phyloP scores from a whole-genome alignment of 139 green algal species.

The Eudorina sp. region DNA sequence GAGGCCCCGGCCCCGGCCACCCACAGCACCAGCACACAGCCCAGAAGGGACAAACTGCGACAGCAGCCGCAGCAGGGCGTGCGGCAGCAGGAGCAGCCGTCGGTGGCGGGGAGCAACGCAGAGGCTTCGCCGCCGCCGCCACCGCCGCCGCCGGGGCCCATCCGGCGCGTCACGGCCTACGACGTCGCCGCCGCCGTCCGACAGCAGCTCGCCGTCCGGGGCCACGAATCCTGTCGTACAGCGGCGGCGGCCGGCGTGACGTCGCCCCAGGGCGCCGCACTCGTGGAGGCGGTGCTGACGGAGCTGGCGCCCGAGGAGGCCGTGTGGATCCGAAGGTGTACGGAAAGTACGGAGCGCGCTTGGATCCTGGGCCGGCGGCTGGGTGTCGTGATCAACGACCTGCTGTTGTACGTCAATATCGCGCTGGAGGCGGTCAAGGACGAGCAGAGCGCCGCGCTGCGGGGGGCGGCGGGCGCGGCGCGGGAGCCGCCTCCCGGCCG shows the following conservation, averaged over 20 bases:
- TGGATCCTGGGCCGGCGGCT: not conserved
- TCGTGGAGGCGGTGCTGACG: not conserved
- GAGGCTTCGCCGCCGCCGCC: too few relatives aligned
- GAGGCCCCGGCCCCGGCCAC: not conserved
- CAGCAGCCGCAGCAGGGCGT: not conserved
- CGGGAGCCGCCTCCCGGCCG: not conserved
- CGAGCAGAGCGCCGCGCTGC: conserved; percentile 19
- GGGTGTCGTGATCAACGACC: not conserved
- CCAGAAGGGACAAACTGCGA: not conserved
- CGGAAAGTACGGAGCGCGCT: too few relatives aligned
- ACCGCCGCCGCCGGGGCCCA: not conserved
- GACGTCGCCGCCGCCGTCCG: conserved; percentile 33
- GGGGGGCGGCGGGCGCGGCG: not conserved
- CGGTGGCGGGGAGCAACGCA: too few relatives aligned
- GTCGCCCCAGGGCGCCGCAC: not conserved
- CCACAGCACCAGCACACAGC: not conserved
- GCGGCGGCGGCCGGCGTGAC: not conserved
- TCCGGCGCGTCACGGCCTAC: not conserved
- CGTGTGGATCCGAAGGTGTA: not conserved
- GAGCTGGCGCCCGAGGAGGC: not conserved
- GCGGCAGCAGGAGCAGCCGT: not conserved
- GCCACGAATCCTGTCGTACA: not conserved
- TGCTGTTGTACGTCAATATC: conserved; percentile 36
- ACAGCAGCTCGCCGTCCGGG: not conserved
- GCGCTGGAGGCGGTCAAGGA: not conserved